Conservation (phyloP, 495 filamentous ascomycete genomes). For the Parathielavia hyrcaniae region DNA sequence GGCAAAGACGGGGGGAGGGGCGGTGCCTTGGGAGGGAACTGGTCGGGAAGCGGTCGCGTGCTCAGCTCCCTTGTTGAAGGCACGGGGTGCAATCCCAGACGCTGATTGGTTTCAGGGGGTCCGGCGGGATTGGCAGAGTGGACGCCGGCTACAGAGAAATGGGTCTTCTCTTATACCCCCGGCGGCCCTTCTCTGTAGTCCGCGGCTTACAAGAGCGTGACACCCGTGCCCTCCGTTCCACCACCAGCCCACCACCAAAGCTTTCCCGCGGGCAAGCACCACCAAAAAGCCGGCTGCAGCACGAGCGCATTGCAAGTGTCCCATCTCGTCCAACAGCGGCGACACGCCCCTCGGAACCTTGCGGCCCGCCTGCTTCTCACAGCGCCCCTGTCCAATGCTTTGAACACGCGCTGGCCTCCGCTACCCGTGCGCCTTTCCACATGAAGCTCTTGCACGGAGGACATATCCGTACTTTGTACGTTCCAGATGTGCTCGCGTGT, state of each 20-base stretch:
- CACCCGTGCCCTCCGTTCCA: background rate
- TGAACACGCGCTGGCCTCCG: constrained; percentile 6
- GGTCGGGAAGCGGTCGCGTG: constrained; percentile 26
- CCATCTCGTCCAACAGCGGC: background rate
- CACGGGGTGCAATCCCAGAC: constrained; percentile 23
- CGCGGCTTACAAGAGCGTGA: background rate
- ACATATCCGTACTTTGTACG: no score
- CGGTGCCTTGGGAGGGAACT: constrained; percentile 14
- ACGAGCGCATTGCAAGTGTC: background rate
- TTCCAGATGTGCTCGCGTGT: background rate
- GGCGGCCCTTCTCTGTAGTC: constrained; percentile 7
- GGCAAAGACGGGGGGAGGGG: constrained; percentile 8
- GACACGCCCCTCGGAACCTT: constrained; percentile 10
- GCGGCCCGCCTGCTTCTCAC: background rate
- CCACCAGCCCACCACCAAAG: background rate
- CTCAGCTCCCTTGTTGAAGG: constrained; percentile 26
- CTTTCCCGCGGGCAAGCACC: background rate
- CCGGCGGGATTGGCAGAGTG: background rate
- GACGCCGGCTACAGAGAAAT: constrained; percentile 6
- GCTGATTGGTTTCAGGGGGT: constrained; percentile 20
- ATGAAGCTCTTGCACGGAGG: background rate
- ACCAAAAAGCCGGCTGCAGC: background rate
- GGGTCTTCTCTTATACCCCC: no score
- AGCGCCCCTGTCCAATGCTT: constrained; percentile 17
- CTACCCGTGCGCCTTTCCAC: background rate